Base-by-base conservation (phyloP, 768 basidiomycete genomes). In the Suillus decipiens region DNA sequence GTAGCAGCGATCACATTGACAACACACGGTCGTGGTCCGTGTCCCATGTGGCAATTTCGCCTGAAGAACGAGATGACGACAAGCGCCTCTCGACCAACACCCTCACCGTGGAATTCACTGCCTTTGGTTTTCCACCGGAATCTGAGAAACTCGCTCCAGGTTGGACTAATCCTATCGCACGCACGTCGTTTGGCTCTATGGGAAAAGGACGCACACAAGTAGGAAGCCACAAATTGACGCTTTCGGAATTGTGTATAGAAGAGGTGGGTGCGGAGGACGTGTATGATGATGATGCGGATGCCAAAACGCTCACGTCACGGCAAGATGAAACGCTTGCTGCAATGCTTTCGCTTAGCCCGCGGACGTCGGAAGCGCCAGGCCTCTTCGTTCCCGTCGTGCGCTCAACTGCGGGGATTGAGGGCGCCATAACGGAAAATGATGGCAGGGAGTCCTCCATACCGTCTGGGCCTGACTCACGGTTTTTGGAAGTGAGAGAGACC, bases 261-360 rank as follows among this genome's bases (percentile, higher is more conserved):
- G 41, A 33, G 3, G 37, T 48, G 41, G 73, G 67, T 43, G 59
- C 59, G 12, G 48, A 65, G 8, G 69, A 71, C 57, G 70, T 64
- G 45, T 68, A 65, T 50, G 55, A 59, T 57, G 68, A 69, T 47
- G 67, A 76, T 56, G 67, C 69, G 17, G 76, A 75, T 64, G 66
- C 70, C 50, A 72, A 71, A 58, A 76, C 72, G 19, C 70, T 76
- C 34, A 71, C 68, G 22, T 72, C 74, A 24, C 68, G 71, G 63
- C 75, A 69, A 56, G 70, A 67, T 60, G 75, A 73, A 63, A 48
- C 80, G 22, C 78, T 79, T 34, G 77, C 78, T 36, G 82, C 82
- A 2, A 70, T 82, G 5, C 73, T 82, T 47, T 78, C 72, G 53
- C 68, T 84, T 62, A 82, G 82, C 62, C 83, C 83, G 6, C 77